Evolutionary conservation across 2,329 filamentous ascomycete species (phyloP), one percentile per base, ranked within the genome.

Genomic region (Raffaelea albimanens): DNA sequence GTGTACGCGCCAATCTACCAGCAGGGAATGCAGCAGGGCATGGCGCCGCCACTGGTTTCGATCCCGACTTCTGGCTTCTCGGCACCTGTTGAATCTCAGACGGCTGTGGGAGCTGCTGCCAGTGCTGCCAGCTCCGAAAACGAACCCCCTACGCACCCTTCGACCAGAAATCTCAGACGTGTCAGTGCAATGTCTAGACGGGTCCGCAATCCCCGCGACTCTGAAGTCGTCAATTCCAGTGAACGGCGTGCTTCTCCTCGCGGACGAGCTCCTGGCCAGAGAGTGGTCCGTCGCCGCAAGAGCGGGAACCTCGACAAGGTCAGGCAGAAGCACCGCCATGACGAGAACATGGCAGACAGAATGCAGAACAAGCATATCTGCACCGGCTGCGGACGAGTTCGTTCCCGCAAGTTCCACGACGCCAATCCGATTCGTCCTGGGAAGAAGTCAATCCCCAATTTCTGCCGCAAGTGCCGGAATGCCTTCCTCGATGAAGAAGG

Each of bases 371-470:
- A 31, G 20, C 69, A 70, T 46, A 64, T 72, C 19, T 76, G 72
- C 55, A 67, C 61, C 38, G 56, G 62, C 22, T 72, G 69, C 48
- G 64, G 66, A 20, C 61, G 59, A 20, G 56, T 64, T 5, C 62
- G 69, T 40, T 72, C 69, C 5, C 57, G 58, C 22, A 58, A 55
- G 11, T 71, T 67, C 40, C 67, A 71, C 38, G 44, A 58, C 38
- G 53, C 61, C 7, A 57, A 67, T 44, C 58, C 63, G 5, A 51
- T 67, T 38, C 50, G 55, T 51, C 50, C 56, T 40, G 56, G 59
- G 40, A 50, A 60, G 40, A 52, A 62, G 60, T 54, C 68, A 14
- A 46, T 52, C n/a, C 50, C 59, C 40, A 62, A 57, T 18, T 66
- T 59, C 42, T 68, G 64, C 43, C 56, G 59, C 39, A 64, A 60